Base-by-base conservation (phyloP, 2,329 filamentous ascomycete species). In the Verticillium alfalfae region DNA sequence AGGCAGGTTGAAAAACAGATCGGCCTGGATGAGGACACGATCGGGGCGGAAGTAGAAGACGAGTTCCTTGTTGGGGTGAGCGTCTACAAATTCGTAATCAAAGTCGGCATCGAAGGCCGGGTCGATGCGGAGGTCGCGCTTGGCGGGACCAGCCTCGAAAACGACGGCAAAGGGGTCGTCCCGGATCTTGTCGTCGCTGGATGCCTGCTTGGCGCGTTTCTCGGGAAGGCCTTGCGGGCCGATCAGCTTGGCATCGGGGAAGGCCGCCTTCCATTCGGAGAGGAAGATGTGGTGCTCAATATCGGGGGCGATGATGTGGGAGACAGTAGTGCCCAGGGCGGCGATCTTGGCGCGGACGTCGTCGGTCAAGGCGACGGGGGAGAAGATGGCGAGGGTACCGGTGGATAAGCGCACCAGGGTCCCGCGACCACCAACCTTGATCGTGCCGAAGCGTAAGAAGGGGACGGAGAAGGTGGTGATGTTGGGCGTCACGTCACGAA, bases 271-370 rank as follows among this genome's bases (percentile, higher is more conserved):
- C 94, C 95, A 99, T 57, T 91, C 82, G 0, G 90, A 89, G 60
- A 99, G 74, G 79, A 95, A 96, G 73, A 99, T 92, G 82, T 99
- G 95, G 76, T 99, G 95, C 79, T 99, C 93, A 59, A 91, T 83
- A 74, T 99, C 95, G 1, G 90, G 86, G 1, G 95, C 94, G 34
- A 94, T 81, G 67, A 99, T 88, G 81, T 98, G 98, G 67, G 84
- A 85, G 59, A 97, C 86, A 52, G 86, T 82, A 58, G 88, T 88
- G 64, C 88, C 88, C 61, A 92, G 78, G 38, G 86, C 80, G 60
- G 82, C 78, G 59, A 91, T 79, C 72, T 89, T 87, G 67, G 80
- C 73, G 64, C 83, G 86, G 45, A 93, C 88, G 62, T 89, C 86
- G 3, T 88, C 83, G 3, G 93, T 98, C 61, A 97, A 84, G 15